Percentiles rank a stretch among this genome's conserved stretches.
Conservation (phyloP, 2,329 filamentous ascomycete genomes). For the Botrytis aclada region DNA sequence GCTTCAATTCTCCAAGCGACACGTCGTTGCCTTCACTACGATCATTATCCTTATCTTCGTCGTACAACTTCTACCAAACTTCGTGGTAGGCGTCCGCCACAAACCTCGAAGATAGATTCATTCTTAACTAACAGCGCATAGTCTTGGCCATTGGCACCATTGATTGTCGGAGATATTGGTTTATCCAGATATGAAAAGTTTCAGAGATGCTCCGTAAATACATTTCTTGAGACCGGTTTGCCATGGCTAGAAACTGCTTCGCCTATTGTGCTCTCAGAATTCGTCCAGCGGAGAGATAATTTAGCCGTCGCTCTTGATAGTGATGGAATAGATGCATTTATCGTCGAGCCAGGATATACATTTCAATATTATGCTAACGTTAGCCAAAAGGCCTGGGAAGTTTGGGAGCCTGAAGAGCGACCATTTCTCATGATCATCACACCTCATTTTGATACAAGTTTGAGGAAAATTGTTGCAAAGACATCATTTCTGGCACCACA, state of each 20-base stretch:
- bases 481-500: slow-evolving; percentile 58
- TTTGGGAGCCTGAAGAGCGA: slow-evolving; percentile 62
- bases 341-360: slow-evolving; percentile 62
- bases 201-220: not conserved
- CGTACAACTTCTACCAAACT: not conserved
- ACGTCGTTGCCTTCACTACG: not conserved
- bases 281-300: slow-evolving; percentile 50
- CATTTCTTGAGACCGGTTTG: slow-evolving; percentile 3
- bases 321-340: slow-evolving; percentile 54
- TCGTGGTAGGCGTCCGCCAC: not conserved
- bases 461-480: slow-evolving; percentile 48
- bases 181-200: not conserved
- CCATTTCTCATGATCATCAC: slow-evolving; percentile 61
- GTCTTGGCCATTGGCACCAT: not conserved
- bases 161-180: not conserved
- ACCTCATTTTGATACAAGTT: slow-evolving; percentile 41
- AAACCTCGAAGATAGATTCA: not conserved
- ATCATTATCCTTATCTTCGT: not conserved
- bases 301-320: slow-evolving; percentile 53
- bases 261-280: not conserved
- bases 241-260: not conserved
- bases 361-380: slow-evolving; percentile 63
- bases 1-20: not conserved
- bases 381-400: slow-evolving; percentile 60
- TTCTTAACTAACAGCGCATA: not conserved